Percentiles rank a stretch among this genome's conserved stretches.
Conservation (phyloP, 768 basidiomycete species). For the Strobilomyces dryophilus region DNA sequence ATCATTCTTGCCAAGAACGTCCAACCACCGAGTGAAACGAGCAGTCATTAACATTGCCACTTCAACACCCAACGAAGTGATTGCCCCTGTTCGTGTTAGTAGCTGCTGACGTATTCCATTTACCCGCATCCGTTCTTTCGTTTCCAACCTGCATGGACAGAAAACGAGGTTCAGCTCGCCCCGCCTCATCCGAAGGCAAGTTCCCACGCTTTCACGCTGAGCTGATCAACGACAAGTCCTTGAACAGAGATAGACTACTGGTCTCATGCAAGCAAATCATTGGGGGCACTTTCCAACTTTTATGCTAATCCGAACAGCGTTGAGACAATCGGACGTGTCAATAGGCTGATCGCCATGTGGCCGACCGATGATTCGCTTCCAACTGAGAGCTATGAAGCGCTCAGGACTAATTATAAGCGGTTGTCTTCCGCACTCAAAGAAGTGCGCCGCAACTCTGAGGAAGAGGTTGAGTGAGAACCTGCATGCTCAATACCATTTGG, state of each 20-base stretch:
- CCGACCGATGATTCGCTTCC: slow-evolving; percentile 66
- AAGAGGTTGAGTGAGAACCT: slow-evolving; percentile 57
- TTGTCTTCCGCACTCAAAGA: slow-evolving; percentile 58
- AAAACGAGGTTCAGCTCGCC: slow-evolving; percentile 58
- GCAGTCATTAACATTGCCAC: not conserved
- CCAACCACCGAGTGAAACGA: not conserved
- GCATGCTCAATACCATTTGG: not conserved
- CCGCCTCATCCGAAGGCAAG: slow-evolving; percentile 74
- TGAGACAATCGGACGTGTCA: slow-evolving; percentile 69
- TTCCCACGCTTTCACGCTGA: slow-evolving; percentile 23
- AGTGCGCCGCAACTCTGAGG: slow-evolving; percentile 52
- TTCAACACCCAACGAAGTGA: slow-evolving; percentile 7
- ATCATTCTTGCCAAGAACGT: slow-evolving; percentile 9
- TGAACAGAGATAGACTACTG: slow-evolving; percentile 69
- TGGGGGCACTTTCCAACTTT: slow-evolving; percentile 51
- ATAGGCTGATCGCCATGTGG: slow-evolving; percentile 68
- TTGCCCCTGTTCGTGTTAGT: slow-evolving; percentile 8
- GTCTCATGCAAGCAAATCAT: slow-evolving; percentile 60
- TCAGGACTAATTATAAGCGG: slow-evolving; percentile 62
- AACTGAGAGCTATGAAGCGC: slow-evolving; percentile 60
- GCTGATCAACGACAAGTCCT: slow-evolving; percentile 4
- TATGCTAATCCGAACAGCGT: slow-evolving; percentile 45
- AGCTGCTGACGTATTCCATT: slow-evolving; percentile 1
- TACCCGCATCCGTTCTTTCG: not conserved
- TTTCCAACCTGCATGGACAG: slow-evolving; percentile 49